These are phyloP conservation scores for Actinomucor elegans DNA, from an alignment of 371 early-diverging fungal species.

Conservation along the genomic window DNA sequence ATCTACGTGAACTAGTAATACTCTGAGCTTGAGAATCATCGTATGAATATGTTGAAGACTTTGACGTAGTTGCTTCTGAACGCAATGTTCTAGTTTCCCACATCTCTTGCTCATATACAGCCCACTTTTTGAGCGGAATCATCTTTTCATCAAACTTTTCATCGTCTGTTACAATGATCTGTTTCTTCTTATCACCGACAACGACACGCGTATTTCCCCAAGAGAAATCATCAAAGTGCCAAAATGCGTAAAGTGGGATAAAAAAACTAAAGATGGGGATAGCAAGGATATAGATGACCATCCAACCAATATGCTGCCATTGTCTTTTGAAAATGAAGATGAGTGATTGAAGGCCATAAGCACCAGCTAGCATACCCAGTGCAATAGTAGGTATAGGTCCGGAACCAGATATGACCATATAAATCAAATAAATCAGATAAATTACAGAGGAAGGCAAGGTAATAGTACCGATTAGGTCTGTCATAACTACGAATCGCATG, in stretches of 20 bases:
- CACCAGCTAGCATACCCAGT: slow-evolving; percentile 69
- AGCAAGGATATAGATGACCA: slow-evolving; percentile 89
- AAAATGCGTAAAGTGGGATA: slow-evolving; percentile 96
- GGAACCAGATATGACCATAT: slow-evolving; percentile 52
- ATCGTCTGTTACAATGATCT: slow-evolving; percentile 42
- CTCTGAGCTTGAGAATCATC: not conserved
- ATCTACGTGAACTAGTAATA: not conserved
- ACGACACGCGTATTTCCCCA: too few species aligned
- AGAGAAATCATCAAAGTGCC: too few species aligned
- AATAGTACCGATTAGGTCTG: slow-evolving; percentile 96
- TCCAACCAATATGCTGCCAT: slow-evolving; percentile 92
- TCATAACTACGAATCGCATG: slow-evolving; percentile 96
- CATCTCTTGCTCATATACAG: slow-evolving; percentile 79
- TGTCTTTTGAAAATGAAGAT: slow-evolving; percentile 87
- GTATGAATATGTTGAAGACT: slow-evolving; percentile 1
- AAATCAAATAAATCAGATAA: slow-evolving; percentile 52
- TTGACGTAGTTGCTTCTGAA: slow-evolving; percentile 8
- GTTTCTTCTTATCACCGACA: slow-evolving; percentile 42
- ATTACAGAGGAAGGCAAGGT: slow-evolving; percentile 94
- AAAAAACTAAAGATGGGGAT: slow-evolving; percentile 96
- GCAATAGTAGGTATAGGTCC: slow-evolving; percentile 67
- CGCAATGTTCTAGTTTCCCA: slow-evolving; percentile 51
- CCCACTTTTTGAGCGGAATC: slow-evolving; percentile 62
- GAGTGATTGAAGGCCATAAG: slow-evolving; percentile 90
- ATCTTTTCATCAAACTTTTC: slow-evolving; percentile 62